These are phyloP conservation scores for Zopfochytrium polystomum DNA, from an alignment of 371 early-diverging fungal genomes.

Conservation along the genomic window DNA sequence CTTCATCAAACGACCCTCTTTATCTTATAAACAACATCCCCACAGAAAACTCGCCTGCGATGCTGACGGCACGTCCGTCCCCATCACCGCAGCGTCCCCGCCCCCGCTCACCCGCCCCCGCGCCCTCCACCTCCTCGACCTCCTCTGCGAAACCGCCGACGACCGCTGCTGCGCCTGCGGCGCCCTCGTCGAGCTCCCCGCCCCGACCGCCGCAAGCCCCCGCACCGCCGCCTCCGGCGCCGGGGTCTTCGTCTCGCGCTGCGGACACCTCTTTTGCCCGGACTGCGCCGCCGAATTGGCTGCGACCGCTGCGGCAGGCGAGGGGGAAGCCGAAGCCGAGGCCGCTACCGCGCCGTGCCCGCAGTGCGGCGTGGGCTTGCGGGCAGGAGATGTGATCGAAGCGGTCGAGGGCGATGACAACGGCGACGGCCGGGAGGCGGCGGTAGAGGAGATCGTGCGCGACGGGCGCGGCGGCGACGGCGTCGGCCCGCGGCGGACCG, in stretches of 20 bases:
- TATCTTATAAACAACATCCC: no score
- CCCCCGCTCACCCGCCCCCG: constrained; percentile 29
- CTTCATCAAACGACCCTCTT: no score
- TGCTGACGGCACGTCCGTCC: constrained; percentile 11
- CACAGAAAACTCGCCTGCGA: neutral
- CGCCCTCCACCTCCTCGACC: constrained; percentile 30
- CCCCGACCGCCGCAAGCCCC: no score
- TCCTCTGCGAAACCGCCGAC: constrained; percentile 44
- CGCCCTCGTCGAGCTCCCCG: constrained; percentile 15
- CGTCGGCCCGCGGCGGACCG: no score
- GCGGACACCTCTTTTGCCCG: constrained; percentile 43
- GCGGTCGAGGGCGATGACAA: constrained; percentile 19
- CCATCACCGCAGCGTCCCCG: constrained; percentile 5
- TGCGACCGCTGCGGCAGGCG: neutral
- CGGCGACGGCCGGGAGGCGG: neutral
- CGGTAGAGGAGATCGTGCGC: no score
- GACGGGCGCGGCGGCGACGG: no score
- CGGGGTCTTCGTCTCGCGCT: constrained; percentile 26
- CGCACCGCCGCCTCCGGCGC: no score
- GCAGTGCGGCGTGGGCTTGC: constrained; percentile 18
- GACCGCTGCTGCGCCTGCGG: constrained; percentile 33
- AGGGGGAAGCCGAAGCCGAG: no score
- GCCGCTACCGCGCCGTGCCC: constrained; percentile 13
- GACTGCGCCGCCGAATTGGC: constrained; percentile 10
- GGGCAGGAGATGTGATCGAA: constrained; percentile 15